Percentiles rank a stretch among this genome's conserved stretches.
phyloP scores from a whole-genome alignment of 2,329 filamentous ascomycete species.

The Ustulina deusta region DNA sequence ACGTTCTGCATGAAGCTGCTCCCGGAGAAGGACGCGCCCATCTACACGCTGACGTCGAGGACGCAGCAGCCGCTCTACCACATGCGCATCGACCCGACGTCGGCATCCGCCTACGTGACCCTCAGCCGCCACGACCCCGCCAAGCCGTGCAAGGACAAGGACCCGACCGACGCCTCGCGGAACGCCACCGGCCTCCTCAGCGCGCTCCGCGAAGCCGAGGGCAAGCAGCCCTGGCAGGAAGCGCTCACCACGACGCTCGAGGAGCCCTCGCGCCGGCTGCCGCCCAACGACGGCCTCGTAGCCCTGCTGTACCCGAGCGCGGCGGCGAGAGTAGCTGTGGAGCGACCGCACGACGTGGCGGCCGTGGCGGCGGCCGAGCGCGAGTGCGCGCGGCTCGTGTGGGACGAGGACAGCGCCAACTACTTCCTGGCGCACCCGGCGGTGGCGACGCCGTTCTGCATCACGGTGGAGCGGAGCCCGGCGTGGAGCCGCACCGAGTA shows the following conservation, averaged over 20 bases:
- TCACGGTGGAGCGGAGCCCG: conserved; percentile 68
- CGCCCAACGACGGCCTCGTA: conserved; percentile 72
- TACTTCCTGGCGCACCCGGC: conserved; percentile 74
- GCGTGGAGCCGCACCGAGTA: conserved; percentile 73
- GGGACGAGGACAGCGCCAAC: conserved; percentile 70
- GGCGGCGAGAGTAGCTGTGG: conserved; percentile 72
- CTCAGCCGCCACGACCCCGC: conserved; percentile 70
- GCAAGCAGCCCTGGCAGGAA: conserved; percentile 66
- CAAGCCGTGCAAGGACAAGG: conserved; percentile 63
- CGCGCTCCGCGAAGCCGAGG: conserved; percentile 50
- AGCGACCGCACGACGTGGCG: conserved; percentile 68
- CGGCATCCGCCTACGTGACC: conserved; percentile 70
- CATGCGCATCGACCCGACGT: conserved; percentile 72
- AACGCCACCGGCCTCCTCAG: conserved; percentile 45
- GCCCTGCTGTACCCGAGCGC: conserved; percentile 76
- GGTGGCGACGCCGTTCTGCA: conserved; percentile 71
- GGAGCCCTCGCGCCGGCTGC: conserved; percentile 64
- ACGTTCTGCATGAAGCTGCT: conserved; percentile 70
- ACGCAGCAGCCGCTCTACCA: conserved; percentile 73
- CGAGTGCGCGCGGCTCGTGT: conserved; percentile 78
- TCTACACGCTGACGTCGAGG: conserved; percentile 73
- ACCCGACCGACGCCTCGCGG: conserved; percentile 52
- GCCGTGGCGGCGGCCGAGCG: conserved; percentile 73
- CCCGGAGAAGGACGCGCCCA: conserved; percentile 69
- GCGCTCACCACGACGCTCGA: conserved; percentile 70